Base-by-base conservation (phyloP, 441 rosid genomes). In the Aquilaria agallochum region DNA sequence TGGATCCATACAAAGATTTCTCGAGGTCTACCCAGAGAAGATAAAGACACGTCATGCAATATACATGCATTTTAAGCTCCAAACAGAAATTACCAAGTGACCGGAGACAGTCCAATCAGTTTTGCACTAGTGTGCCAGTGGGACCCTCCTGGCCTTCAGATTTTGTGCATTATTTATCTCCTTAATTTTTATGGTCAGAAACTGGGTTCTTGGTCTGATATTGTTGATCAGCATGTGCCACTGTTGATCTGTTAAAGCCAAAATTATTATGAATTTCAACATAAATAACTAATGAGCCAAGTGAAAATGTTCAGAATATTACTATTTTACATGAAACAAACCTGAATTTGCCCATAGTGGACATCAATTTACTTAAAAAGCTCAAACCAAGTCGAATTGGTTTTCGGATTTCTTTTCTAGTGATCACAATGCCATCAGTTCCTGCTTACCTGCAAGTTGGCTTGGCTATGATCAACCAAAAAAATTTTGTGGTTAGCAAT, bases 111-210 rank as follows among this genome's bases (percentile, higher is more conserved):
- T 66, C 63, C 64, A 50, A 31, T 64, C 8, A 7, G 54, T 36
- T 42, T 60, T 31, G n/a, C 30, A 30, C 10, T 59, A 46, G 31
- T 30, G 50, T 36, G 11, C 2, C 0, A 27, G 76, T 76, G 64
- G 78, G 81, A 48, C 80, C 74, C 62, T 50, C 50, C 11, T 69
- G 72, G 53, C 64, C 63, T 65, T 30, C 11, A 53, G 70, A 71
- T 73, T 67, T 67, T 46, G 51, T 62, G 74, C 78, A 67, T 58
- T 30, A 33, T 44, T 11, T 34, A 11, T 11, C 53, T 13, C 49
- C 32, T 20, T 51, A 27, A 36, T 36, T 60, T 33, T 12, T 33
- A 48, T 65, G 40, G 46, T 14, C 20, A 47, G 49, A 51, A 33
- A 11, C 40, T 32, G 40, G 5, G 53, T 53, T 59, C 33, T 2